Evolutionary conservation across 2,329 filamentous ascomycete genomes (phyloP), one percentile per base, ranked within the genome.

Genomic region (Pseudodiploospora longispora): DNA sequence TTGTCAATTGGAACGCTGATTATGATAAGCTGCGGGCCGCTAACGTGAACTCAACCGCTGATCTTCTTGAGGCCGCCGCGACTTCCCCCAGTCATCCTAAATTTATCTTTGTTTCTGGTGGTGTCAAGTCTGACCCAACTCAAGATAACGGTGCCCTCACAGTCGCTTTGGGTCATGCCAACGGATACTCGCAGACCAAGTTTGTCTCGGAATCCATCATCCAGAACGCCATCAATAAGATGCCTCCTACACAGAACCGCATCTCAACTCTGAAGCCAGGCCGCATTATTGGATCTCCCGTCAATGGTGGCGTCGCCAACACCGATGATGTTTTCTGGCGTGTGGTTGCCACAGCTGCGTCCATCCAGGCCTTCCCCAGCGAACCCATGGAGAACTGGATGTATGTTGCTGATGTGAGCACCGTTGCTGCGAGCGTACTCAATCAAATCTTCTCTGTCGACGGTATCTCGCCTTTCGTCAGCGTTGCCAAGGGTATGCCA

Each of bases 1-100:
- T 74, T 33, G 81, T 86, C 7, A 83, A 94, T 59, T 95, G 87
- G 88, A 80, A 94, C 31, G 74, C 81, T 53, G 80, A 78, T 6
- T 95, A 95, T 63, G 74, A 79, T 7, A 77, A 78, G 37, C 74
- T 95, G 51, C 78, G 76, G 55, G 70, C 77, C 1, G 73, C 84
- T 41, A 95, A 95, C 58, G 88, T 95, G 2, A 66, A 47, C 3
- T 55, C 56, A 1, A 53, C 52, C 5, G 9, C 51, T 6, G 41
- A 52, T 1, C 42, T 59, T 8, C 44, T 59, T 8, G 36, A 44
- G 10, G 49, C 43, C 2, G 36, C 48, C 6, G 34, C 46, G 7
- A 33, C 40, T 6, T 55, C 54, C 1, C 46, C 48, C 4, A 29
- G 36, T 4, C 28, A 47, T 7, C 41, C 53, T 2, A 56, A 48